A percentile compares a stretch with the other conserved stretches of the same genome.
phyloP scores from a whole-genome alignment of 768 basidiomycete genomes.

The Tulasnella sp. region DNA sequence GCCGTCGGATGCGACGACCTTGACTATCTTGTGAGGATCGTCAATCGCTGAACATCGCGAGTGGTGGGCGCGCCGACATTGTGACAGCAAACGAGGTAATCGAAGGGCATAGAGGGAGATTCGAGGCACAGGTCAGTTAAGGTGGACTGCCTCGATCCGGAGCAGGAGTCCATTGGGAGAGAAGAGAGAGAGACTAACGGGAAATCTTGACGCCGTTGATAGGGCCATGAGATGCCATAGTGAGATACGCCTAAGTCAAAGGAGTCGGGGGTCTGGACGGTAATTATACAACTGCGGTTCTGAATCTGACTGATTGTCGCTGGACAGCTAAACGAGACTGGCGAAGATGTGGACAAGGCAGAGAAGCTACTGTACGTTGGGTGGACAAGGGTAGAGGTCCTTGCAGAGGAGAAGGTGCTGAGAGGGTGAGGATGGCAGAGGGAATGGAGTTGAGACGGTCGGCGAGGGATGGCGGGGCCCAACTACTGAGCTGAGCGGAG shows the following conservation, averaged over 20 bases:
- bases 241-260: constrained; percentile 10
- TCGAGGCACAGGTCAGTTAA: constrained; percentile 22
- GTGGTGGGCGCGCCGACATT: constrained; percentile 23
- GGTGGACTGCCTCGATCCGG: constrained; percentile 5
- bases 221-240: constrained; percentile 48
- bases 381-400: constrained; percentile 2
- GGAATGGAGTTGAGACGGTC: constrained; percentile 24
- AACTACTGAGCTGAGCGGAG: constrained; percentile 15
- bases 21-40: constrained; percentile 94
- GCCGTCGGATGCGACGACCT: constrained; percentile 92
- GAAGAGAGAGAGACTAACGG: constrained; percentile 51
- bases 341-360: neutral
- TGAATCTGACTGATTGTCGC: constrained; percentile 6
- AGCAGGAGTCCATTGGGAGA: neutral
- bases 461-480: constrained; percentile 11
- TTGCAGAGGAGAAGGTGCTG: constrained; percentile 5
- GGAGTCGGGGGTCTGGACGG: neutral
- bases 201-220: constrained; percentile 87
- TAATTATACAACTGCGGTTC: constrained; percentile 3
- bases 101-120: constrained; percentile 25
- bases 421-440: constrained; percentile 11
- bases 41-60: constrained; percentile 46
- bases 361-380: neutral
- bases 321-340: neutral
- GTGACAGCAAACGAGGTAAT: constrained; percentile 27